phyloP scores from a whole-genome alignment of 441 rosid genomes.

The Pelargonium citronellum region DNA sequence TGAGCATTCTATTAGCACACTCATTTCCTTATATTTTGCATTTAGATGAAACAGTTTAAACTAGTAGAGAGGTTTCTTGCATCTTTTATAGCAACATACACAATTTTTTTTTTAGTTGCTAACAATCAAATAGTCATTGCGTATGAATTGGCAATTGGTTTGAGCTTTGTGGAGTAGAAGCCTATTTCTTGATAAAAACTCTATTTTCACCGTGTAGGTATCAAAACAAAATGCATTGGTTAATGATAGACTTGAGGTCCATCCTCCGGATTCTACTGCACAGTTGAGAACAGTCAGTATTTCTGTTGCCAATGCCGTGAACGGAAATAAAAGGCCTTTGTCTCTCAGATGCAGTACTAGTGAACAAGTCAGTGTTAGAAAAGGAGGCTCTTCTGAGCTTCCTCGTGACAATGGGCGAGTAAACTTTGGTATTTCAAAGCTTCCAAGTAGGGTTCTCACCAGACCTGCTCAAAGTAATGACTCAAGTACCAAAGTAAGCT shows the following conservation, averaged over 20 bases:
- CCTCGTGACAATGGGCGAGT: constrained; percentile 22
- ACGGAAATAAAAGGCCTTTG: constrained; percentile 1
- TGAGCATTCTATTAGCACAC: no score
- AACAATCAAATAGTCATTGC: no score
- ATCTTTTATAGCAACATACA: no score
- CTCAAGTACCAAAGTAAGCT: constrained; percentile 20
- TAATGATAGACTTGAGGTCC: constrained; percentile 28
- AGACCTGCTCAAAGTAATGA: constrained; percentile 26
- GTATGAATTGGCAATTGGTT: no score
- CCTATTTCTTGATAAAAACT: no score
- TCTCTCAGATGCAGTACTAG: neutral
- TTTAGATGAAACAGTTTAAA: no score
- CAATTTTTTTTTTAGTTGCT: no score
- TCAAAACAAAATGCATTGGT: constrained; percentile 27
- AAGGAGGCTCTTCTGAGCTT: constrained; percentile 19
- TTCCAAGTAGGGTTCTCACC: constrained; percentile 14
- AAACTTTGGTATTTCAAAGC: constrained; percentile 9
- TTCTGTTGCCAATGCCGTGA: constrained; percentile 11
- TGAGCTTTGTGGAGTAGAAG: no score
- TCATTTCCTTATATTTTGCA: no score
- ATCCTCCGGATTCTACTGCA: constrained; percentile 16
- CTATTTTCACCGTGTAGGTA: constrained; percentile 24
- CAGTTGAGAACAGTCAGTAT: constrained; percentile 17
- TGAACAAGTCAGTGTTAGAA: constrained; percentile 7
- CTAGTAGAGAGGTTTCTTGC: no score